A percentile compares a stretch with the other conserved stretches of the same genome.
phyloP scores from a whole-genome alignment of 2,329 filamentous ascomycete genomes.

The Aulographum hederae region DNA sequence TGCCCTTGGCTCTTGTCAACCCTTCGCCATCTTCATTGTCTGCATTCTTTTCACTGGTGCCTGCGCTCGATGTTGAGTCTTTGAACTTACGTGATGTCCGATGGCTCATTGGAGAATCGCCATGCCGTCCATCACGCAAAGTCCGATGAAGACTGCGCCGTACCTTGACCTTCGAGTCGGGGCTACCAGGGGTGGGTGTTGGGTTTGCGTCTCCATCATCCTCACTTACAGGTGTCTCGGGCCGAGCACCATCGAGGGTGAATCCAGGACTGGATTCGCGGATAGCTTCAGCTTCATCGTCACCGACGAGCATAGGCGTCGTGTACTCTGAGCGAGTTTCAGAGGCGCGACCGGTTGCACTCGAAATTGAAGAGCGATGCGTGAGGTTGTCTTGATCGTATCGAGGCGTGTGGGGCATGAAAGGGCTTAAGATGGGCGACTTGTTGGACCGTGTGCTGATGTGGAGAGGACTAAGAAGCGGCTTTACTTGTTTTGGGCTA shows the following conservation, averaged over 20 bases:
- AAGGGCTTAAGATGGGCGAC: no score
- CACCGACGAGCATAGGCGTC: slow-evolving; percentile 4
- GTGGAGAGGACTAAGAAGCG: no score
- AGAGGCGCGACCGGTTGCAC: no score
- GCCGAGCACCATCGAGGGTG: no score
- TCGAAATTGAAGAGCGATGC: no score
- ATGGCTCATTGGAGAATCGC: slow-evolving; percentile 10
- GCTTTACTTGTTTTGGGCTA: no score
- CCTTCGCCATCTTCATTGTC: slow-evolving; percentile 31
- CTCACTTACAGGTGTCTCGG: no score
- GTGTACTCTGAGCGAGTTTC: no score
- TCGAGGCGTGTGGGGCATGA: no score
- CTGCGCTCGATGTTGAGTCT: slow-evolving; percentile 46
- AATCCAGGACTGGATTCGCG: neutral
- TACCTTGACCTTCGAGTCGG: slow-evolving; percentile 45
- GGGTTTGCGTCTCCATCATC: no score
- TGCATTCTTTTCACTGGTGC: slow-evolving; percentile 30
- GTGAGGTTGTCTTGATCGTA: no score
- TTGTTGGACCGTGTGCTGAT: no score
- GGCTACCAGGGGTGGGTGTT: slow-evolving; percentile 12
- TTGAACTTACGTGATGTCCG: slow-evolving; percentile 61
- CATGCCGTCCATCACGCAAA: slow-evolving; percentile 42
- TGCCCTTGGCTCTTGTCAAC: slow-evolving; percentile 61
- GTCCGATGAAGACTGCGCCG: slow-evolving; percentile 80
- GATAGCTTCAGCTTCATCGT: slow-evolving; percentile 2